A percentile compares a stretch with the other conserved stretches of the same genome.
These are phyloP conservation scores for Houttuynia cordata DNA, from an alignment of 164 flowering plant genomes.

Conservation along the genomic window DNA sequence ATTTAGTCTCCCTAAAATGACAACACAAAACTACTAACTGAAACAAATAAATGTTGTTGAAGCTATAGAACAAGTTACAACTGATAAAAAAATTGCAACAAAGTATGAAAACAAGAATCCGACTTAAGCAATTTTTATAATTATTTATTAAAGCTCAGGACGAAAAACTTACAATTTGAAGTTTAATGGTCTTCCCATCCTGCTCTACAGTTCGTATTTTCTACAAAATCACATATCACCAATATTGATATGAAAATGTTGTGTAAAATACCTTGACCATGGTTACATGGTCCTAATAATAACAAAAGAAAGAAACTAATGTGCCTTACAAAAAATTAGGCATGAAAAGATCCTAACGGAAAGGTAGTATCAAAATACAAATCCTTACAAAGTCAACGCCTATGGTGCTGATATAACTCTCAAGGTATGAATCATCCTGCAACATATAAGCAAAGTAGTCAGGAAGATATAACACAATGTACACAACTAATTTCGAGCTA, in stretches of 20 bases:
- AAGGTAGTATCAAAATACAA: background rate
- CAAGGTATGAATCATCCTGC: slow-evolving; percentile 95
- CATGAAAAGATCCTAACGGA: too few species aligned
- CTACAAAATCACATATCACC: slow-evolving; percentile 22
- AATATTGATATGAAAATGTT: too few species aligned
- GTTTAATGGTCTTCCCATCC: slow-evolving; percentile 90
- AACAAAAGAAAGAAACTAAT: background rate
- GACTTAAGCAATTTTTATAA: background rate
- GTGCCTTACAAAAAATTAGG: too few species aligned
- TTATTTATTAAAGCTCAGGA: background rate
- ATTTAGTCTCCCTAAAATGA: too few species aligned
- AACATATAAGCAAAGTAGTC: slow-evolving; percentile 2
- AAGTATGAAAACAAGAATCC: background rate
- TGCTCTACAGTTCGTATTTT: slow-evolving; percentile 96
- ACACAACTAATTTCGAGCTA: too few species aligned
- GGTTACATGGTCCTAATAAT: background rate
- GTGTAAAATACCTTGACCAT: too few species aligned
- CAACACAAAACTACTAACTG: too few species aligned
- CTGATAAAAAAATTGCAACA: background rate
- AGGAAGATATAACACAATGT: too few species aligned
- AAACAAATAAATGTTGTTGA: too few species aligned
- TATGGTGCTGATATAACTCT: slow-evolving; percentile 90
- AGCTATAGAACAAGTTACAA: background rate
- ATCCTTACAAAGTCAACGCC: slow-evolving; percentile 89
- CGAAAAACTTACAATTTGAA: slow-evolving; percentile 65